Evolutionary conservation across 371 early-diverging fungal species (phyloP), one percentile per base, ranked within the genome.

Genomic region (Massospora cicadina): DNA sequence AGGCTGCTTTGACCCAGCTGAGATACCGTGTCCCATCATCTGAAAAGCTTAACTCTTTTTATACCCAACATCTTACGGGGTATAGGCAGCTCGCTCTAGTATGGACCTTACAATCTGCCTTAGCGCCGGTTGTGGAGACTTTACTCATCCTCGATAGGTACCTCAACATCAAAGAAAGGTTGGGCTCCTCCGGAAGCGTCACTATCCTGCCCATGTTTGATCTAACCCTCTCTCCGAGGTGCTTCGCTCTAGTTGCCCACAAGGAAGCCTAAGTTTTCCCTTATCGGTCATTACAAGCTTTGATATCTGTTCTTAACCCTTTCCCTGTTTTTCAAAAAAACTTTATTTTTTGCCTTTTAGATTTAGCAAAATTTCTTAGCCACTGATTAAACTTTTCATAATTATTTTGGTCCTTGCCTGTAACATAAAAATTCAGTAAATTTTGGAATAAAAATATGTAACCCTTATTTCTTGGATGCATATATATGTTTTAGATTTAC

Each of bases 201-300:
- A 55, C 7, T 54, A 54, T 63, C 21, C 54, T 63, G 1, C 63
- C 63, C 25, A 26, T 63, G 17, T 63, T 63, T 54, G 43, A 63
- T 63, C 55, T 31, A 17, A 23, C 7, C 3, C 10, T 27, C 21
- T 54, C 54, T 24, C 63, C 63, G 1, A 2, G 63, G 29, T 21
- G 55, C 27, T 63, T 63, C 26, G 63, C 54, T 21, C 28, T 63
- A 23, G 63, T 63, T 33, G 63, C 54, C 5, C 43, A 43, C 43
- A 43, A 43, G 43, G n/a, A n/a, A n/a, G n/a, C n/a, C n/a, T n/a
- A n/a, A n/a, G n/a, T n/a, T n/a, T n/a, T n/a, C n/a, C n/a, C n/a
- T n/a, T n/a, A n/a, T n/a, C n/a, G n/a, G n/a, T n/a, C n/a, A n/a
- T n/a, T n/a, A n/a, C n/a, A n/a, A n/a, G n/a, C n/a, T n/a, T n/a